These are phyloP conservation scores for Botrytis byssoidea DNA, from an alignment of 2,329 filamentous ascomycete genomes.

Conservation along the genomic window DNA sequence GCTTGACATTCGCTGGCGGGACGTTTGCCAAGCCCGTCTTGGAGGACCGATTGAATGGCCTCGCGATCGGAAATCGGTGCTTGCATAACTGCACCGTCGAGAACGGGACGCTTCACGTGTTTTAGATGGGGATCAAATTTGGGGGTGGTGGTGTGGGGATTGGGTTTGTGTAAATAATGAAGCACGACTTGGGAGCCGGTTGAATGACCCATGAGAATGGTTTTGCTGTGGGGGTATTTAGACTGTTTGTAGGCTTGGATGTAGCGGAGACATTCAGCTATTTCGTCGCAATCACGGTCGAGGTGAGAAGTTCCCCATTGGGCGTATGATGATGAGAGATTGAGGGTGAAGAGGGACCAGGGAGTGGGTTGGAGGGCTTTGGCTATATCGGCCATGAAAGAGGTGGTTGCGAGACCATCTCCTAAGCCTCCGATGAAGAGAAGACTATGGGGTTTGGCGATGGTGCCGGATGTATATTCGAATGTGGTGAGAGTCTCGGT, in stretches of 20 bases:
- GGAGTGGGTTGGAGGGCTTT: constrained; percentile 40
- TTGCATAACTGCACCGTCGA: constrained; percentile 63
- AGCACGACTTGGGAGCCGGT: constrained; percentile 67
- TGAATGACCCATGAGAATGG: constrained; percentile 66
- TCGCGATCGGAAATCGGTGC: constrained; percentile 63
- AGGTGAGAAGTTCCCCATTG: constrained; percentile 42
- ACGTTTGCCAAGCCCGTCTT: constrained; percentile 37
- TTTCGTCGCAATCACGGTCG: constrained; percentile 42
- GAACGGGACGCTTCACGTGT: constrained; percentile 42
- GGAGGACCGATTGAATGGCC: constrained; percentile 44
- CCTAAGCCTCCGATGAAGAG: constrained; percentile 54
- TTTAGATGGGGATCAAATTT: constrained; percentile 11
- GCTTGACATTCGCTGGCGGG: constrained; percentile 28
- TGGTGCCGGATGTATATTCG: constrained; percentile 40
- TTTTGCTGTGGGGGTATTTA: constrained; percentile 41
- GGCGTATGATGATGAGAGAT: constrained; percentile 44
- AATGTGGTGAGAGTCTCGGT: constrained; percentile 43
- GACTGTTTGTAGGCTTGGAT: constrained; percentile 39
- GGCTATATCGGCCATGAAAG: constrained; percentile 49
- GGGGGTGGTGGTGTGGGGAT: constrained; percentile 36
- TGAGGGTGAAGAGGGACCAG: constrained; percentile 42
- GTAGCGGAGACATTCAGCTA: constrained; percentile 38
- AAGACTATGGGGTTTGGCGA: constrained; percentile 45
- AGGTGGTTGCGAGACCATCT: constrained; percentile 50
- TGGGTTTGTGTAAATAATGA: constrained; percentile 54